A percentile compares a stretch with the other conserved stretches of the same genome.
Evolutionary conservation across 2,329 filamentous ascomycete species (phyloP).

Genomic region (Hymenoscyphus scutula): DNA sequence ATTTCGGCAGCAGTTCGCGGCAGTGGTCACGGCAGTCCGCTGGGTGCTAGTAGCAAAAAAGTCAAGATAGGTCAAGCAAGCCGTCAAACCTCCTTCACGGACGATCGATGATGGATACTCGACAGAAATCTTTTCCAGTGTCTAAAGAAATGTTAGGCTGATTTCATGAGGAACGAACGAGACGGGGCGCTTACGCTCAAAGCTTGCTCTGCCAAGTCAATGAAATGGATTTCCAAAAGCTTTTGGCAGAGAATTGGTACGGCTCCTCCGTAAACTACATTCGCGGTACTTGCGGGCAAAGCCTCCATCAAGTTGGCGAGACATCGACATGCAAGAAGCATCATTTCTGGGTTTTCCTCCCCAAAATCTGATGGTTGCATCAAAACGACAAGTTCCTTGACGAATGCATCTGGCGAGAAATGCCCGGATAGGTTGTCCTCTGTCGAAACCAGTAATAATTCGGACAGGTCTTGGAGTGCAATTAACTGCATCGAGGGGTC

Average conservation of each 20-base stretch:
- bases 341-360: constrained; percentile 93
- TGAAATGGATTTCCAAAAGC: constrained; percentile 91
- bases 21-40: constrained; percentile 92
- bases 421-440: constrained; percentile 95
- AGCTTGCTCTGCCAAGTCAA: constrained; percentile 95
- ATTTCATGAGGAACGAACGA: not conserved
- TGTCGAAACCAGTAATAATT: constrained; percentile 89
- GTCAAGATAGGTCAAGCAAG: constrained; percentile 93
- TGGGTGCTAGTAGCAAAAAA: constrained; percentile 98
- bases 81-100: constrained; percentile 88
- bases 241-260: constrained; percentile 95
- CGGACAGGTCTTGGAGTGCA: constrained; percentile 87
- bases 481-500: constrained; percentile 86
- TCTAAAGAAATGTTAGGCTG: constrained; percentile 44
- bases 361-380: constrained; percentile 87
- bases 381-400: constrained; percentile 86
- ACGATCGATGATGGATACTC: constrained; percentile 96
- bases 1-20: constrained; percentile 96
- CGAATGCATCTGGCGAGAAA: constrained; percentile 90
- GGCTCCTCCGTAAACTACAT: constrained; percentile 95
- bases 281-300: constrained; percentile 84
- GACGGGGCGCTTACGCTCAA: constrained; percentile 60
- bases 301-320: constrained; percentile 98
- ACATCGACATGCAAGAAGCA: constrained; percentile 93
- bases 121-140: constrained; percentile 93